phyloP scores from a whole-genome alignment of 2,329 filamentous ascomycete genomes.

The Tolypocladium tropicale region DNA sequence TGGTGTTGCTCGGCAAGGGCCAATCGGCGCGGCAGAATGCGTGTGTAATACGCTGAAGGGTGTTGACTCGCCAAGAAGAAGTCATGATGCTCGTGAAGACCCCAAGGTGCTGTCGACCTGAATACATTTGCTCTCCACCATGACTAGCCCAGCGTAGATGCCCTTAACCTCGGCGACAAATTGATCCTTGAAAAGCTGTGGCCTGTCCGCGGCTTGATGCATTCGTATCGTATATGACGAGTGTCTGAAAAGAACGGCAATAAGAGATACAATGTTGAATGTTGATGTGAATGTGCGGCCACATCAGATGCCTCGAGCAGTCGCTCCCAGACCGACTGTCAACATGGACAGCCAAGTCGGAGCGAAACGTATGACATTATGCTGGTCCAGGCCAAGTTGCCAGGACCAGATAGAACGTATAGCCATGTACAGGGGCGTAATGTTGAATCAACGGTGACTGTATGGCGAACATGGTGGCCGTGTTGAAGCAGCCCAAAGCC shows the following conservation, averaged over 20 bases:
- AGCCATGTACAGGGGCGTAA: neutral
- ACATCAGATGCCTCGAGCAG: neutral
- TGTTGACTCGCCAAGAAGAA: conserved; percentile 85
- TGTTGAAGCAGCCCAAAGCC: neutral
- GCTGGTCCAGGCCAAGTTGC: neutral
- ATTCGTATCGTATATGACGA: no score
- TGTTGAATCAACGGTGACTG: neutral
- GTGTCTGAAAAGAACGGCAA: no score
- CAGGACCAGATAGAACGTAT: neutral
- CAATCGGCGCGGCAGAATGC: no score
- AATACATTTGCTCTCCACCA: conserved; percentile 82
- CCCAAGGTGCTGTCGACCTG: conserved; percentile 71
- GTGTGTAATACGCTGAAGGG: conserved; percentile 33
- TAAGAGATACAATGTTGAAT: neutral
- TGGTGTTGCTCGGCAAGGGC: conserved; percentile 53
- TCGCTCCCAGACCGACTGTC: neutral
- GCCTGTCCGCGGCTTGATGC: no score
- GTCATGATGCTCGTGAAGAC: conserved; percentile 57
- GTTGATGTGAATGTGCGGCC: neutral
- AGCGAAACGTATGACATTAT: neutral
- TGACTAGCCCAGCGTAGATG: conserved; percentile 72
- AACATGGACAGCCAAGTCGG: neutral
- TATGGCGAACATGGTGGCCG: neutral
- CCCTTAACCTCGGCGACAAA: conserved; percentile 72
- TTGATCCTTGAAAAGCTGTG: no score